Conservation (phyloP, 2,329 filamentous ascomycete genomes). For the Didymella segeticola region DNA sequence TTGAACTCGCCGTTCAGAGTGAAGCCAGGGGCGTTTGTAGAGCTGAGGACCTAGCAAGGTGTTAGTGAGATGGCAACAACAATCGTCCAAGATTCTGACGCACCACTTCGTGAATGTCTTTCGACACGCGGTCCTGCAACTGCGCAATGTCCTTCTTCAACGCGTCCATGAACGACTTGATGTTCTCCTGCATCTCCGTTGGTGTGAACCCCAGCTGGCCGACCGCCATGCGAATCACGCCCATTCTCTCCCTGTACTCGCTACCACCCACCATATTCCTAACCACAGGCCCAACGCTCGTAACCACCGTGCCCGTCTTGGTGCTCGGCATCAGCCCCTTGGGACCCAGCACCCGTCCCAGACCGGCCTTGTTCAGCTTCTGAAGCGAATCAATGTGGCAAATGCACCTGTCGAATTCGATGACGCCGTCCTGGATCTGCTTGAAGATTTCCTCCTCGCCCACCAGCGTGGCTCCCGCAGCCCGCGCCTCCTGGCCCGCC, state of each 20-base stretch:
- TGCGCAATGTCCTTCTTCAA: constrained; percentile 78
- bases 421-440: constrained; percentile 73
- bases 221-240: constrained; percentile 86
- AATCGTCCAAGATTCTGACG: constrained; percentile 41
- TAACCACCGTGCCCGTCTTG: constrained; percentile 88
- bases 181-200: constrained; percentile 82
- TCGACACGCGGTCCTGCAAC: constrained; percentile 69
- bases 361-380: constrained; percentile 78
- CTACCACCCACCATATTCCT: constrained; percentile 82
- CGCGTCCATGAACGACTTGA: constrained; percentile 76
- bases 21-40: constrained; percentile 85
- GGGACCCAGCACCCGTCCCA: constrained; percentile 85
- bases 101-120: constrained; percentile 76
- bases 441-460: constrained; percentile 89
- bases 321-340: constrained; percentile 89
- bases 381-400: constrained; percentile 81
- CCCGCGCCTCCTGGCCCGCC: constrained; percentile 74
- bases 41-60: constrained; percentile 73
- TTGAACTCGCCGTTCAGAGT: constrained; percentile 82
- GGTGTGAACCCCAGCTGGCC: constrained; percentile 90
- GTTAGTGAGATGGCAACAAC: constrained; percentile 41
- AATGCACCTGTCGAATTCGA: constrained; percentile 88
- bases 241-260: constrained; percentile 84
- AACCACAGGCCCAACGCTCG: constrained; percentile 76
- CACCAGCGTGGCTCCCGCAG: constrained; percentile 80